Base-by-base conservation (phyloP, 805 yeast genomes). In the Ogataea trehalophila region DNA sequence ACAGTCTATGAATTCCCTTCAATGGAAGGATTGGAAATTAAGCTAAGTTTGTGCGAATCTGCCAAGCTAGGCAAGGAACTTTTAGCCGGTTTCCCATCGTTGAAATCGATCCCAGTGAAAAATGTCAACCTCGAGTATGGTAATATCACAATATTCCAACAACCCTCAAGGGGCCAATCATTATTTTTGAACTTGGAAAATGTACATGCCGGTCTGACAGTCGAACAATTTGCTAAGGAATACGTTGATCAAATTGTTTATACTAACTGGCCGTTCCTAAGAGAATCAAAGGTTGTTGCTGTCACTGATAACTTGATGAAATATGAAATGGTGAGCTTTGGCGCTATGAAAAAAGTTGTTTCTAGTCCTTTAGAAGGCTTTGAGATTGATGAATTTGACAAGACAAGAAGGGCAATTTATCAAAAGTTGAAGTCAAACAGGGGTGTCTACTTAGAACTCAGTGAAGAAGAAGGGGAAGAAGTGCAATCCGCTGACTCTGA, bases 41-140 rank as follows among this genome's bases (percentile, higher is more conserved):
- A 73, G 42, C 72, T 74, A 49, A 91, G 90, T 4, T 72, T 91
- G 45, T 69, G 79, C 35, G 73, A 76, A 23, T 86, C 85, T 45
- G 94, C 89, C 7, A 72, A 75, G 45, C 66, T 75, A 2, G 97
- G 98, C 37, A 69, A 69, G n/a, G 76, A 83, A 2, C 71, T 86
- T 47, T 68, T 86, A 46, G 95, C 96, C 9, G 97, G 98, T 1
- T 94, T 94, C 76, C 98, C 99, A 44, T 73, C 92, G 14, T 73
- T 94, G 59, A 67, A 78, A 42, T 80, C 95, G 0, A 66, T 94
- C 40, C 84, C 89, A 6, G 84, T 81, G 59, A 63, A 70, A 0
- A 37, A 35, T 4, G 65, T 73, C 4, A 71, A 75, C 42, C 65
- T 91, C 53, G 75, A 74, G 39, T 70, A 74, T 51, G 84, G 81